Evolutionary conservation across 2,329 filamentous ascomycete species (phyloP).

Genomic region (Aspergillus terreus): DNA sequence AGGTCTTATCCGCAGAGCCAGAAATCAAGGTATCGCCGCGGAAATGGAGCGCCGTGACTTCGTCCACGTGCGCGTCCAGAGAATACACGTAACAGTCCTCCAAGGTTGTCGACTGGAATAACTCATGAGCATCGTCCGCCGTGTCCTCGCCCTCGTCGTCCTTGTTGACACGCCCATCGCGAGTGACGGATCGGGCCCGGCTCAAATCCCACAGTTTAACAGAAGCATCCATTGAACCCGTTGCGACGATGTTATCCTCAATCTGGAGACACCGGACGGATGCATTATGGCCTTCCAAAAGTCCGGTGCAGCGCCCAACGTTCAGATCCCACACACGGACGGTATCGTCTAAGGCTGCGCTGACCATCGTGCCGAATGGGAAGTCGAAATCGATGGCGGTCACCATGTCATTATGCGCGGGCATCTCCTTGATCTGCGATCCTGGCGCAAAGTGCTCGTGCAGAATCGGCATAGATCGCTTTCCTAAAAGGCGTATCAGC

Average conservation of each 20-base stretch:
- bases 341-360: constrained; percentile 86
- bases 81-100: constrained; percentile 85
- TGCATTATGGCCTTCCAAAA: constrained; percentile 89
- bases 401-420: constrained; percentile 82
- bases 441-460: constrained; percentile 94
- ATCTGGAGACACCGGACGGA: constrained; percentile 91
- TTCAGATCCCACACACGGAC: constrained; percentile 96
- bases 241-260: constrained; percentile 91
- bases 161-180: constrained; percentile 51
- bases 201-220: constrained; percentile 94
- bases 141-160: constrained; percentile 46
- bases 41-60: constrained; percentile 92
- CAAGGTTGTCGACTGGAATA: constrained; percentile 70
- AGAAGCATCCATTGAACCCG: constrained; percentile 90
- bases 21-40: constrained; percentile 85
- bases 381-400: constrained; percentile 93
- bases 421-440: constrained; percentile 80
- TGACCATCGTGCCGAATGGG: constrained; percentile 94
- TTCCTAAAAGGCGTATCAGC: constrained; percentile 46
- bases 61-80: constrained; percentile 84
- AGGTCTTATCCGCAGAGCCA: constrained; percentile 92
- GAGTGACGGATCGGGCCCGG: constrained; percentile 75
- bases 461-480: constrained; percentile 82
- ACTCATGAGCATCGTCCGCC: constrained; percentile 44
- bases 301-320: constrained; percentile 83